A percentile compares a stretch with the other conserved stretches of the same genome.
Evolutionary conservation across 1,284 basidiomycete species (phyloP).

Genomic region (Neonothopanus nambi): DNA sequence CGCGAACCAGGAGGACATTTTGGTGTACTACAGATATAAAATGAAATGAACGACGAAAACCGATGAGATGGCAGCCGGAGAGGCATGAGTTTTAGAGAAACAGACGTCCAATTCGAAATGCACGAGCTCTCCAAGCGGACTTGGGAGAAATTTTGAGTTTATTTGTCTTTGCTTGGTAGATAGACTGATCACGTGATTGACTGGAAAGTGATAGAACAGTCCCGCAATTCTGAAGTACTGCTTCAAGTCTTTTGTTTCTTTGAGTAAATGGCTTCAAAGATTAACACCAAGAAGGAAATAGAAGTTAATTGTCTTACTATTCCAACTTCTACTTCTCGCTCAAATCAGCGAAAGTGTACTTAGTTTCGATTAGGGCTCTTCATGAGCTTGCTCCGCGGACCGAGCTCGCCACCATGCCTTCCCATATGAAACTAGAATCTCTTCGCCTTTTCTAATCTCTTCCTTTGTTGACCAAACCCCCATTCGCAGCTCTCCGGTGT

Average conservation of each 20-base stretch:
- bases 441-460: conserved; percentile 77
- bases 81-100: conserved; percentile 31
- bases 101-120: neutral
- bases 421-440: conserved; percentile 90
- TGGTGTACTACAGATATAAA: conserved; percentile 52
- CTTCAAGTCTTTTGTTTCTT: neutral
- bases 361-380: neutral
- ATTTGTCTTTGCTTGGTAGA: no score
- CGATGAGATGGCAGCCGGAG: conserved; percentile 49
- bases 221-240: neutral
- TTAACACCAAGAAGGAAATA: no score
- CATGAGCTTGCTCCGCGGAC: conserved; percentile 2
- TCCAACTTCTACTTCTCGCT: no score
- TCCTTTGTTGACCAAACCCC: conserved; percentile 64
- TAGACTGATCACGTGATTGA: no score
- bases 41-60: conserved; percentile 57
- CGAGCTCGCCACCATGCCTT: conserved; percentile 84
- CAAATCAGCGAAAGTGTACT: no score
- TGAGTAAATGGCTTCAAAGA: neutral
- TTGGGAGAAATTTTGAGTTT: neutral
- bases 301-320: neutral
- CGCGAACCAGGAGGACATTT: conserved; percentile 33
- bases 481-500: conserved; percentile 73
- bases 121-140: neutral
- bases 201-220: no score